Base-by-base conservation (phyloP, 2,329 filamentous ascomycete genomes). In the Exophiala sp. region DNA sequence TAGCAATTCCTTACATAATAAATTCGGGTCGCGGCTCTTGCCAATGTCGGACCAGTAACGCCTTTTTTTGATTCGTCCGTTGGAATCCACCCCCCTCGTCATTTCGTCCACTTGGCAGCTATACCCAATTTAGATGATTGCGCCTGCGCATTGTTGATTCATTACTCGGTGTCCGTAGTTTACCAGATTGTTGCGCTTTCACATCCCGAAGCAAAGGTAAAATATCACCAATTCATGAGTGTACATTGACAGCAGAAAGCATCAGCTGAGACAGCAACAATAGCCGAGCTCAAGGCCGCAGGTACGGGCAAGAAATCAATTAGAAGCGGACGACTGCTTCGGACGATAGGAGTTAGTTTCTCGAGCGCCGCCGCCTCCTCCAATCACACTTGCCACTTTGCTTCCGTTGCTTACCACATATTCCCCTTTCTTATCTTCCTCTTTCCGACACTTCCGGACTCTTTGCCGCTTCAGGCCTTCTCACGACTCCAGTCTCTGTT, bases 1-100 rank as follows among this genome's bases (percentile, higher is more conserved):
- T 59, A 59, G 57, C 47, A 59, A 59, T 59, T 57, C 48, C 57
- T 59, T 59, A 59, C 54, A 49, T 59, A 59, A 59, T 49, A 21
- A 47, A 21, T 7, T 34, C 16, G 34, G 36, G 12, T 39, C 20
- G 12, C 42, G 42, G 24, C 29, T 42, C 29, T 35, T 47, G 50
- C 50, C 47, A 20, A 12, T 6, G 18, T 14, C 6, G 24, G 36
- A 41, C 20, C 20, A 18, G 10, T 14, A n/a, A 20, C 24, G 18
- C 33, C 12, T 11, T 3, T n/a, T 29, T 33, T 7, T 36, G 18
- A 36, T 36, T 47, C 24, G 44, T 20, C 32, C 14, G 14, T 38
- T 40, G 24, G 14, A 16, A 2, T 38, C 35, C 50, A 36, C 33
- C 39, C 34, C 33, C 50, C 44, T 35, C 44, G 50, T 48, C 50